Conservation (phyloP, 371 early-diverging fungal genomes). For the Phascolomyces articulosus region DNA sequence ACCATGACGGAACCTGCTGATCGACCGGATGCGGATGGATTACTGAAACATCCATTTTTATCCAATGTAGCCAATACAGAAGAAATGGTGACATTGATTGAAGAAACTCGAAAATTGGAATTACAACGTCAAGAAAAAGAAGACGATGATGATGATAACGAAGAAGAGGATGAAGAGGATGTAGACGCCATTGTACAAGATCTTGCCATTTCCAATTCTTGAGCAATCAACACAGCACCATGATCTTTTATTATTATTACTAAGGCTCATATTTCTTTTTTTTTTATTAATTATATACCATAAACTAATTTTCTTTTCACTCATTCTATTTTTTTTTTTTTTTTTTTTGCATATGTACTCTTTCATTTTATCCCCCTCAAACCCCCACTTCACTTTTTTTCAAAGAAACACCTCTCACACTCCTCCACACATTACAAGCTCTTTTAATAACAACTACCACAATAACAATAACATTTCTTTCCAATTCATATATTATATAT, state of each 20-base stretch:
- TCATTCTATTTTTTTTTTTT: not conserved
- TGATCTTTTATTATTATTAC: not conserved
- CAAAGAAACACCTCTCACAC: too few relatives aligned
- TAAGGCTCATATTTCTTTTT: not conserved
- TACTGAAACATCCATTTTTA: constrained; percentile 50
- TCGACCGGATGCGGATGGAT: constrained; percentile 42
- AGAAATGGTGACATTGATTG: constrained; percentile 26
- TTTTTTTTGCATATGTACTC: constrained; percentile 12
- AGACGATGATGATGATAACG: constrained; percentile 21
- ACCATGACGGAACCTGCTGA: constrained; percentile 25
- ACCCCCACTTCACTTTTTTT: too few relatives aligned
- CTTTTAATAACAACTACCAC: too few relatives aligned
- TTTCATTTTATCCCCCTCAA: not conserved
- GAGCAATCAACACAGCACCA: too few relatives aligned
- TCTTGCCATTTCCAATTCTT: constrained; percentile 17
- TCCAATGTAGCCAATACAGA: constrained; percentile 30
- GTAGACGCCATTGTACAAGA: constrained; percentile 20
- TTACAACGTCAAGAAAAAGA: constrained; percentile 23
- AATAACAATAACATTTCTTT: not conserved
- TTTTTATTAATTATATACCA: not conserved
- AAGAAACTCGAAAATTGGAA: constrained; percentile 24
- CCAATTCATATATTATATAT: not conserved
- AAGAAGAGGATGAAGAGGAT: constrained; percentile 21
- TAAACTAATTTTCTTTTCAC: not conserved
- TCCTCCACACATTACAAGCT: too few relatives aligned